These are phyloP conservation scores for Allantophomopsis lycopodina DNA, from an alignment of 2,329 filamentous ascomycete genomes.

Conservation along the genomic window DNA sequence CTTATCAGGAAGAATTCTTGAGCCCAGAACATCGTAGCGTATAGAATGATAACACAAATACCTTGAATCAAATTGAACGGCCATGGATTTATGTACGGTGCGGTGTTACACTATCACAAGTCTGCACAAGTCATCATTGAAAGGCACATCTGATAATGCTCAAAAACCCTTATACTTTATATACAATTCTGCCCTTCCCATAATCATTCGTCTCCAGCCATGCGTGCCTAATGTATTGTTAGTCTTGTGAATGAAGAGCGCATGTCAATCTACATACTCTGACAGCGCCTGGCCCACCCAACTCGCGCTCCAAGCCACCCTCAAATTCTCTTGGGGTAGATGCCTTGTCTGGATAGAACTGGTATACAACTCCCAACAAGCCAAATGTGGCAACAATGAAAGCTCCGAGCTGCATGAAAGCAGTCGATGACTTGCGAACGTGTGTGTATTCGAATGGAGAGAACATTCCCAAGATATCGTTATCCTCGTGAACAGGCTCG, in stretches of 20 bases:
- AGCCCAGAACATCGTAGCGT: too few species aligned
- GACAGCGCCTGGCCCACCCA: constrained; percentile 55
- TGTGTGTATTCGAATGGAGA: constrained; percentile 83
- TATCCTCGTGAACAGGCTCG: constrained; percentile 92
- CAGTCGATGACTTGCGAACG: constrained; percentile 51
- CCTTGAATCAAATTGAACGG: too few species aligned
- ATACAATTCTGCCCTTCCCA: constrained; percentile 2
- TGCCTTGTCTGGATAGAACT: constrained; percentile 59
- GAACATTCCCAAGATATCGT: constrained; percentile 85
- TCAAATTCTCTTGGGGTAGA: constrained; percentile 59
- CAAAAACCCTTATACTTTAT: constrained; percentile 1
- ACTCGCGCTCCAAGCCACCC: constrained; percentile 58
- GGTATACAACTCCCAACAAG: constrained; percentile 52
- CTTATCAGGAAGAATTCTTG: too few species aligned
- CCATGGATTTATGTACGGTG: too few species aligned
- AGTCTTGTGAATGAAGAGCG: constrained; percentile 8
- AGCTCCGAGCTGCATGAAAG: constrained; percentile 49
- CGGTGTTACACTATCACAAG: too few species aligned
- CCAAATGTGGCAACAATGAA: constrained; percentile 52
- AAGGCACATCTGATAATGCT: too few species aligned
- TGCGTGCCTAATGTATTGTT: constrained; percentile 30
- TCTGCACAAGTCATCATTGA: too few species aligned
- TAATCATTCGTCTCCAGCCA: constrained; percentile 8
- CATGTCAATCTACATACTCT: constrained; percentile 34
- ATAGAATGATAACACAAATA: too few species aligned